Percentiles rank a stretch among this genome's conserved stretches.
phyloP scores from a whole-genome alignment of 1,284 basidiomycete genomes.

The Naganishia cerealis region DNA sequence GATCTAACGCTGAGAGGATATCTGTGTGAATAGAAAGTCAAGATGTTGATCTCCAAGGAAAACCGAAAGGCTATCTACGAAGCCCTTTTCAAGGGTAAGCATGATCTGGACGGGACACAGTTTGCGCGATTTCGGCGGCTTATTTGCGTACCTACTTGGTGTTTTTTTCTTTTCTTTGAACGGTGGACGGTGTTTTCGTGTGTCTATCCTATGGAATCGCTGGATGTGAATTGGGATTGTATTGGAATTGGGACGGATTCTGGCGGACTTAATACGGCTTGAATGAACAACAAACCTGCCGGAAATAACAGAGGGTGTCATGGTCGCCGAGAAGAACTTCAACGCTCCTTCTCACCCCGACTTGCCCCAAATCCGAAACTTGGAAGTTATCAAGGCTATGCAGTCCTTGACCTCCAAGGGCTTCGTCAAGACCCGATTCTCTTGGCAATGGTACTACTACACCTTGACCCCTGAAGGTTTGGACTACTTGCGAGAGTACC shows the following conservation, averaged over 20 bases:
- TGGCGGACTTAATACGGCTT: not conserved
- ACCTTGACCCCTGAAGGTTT: conserved; percentile 90
- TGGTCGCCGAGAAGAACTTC: conserved; percentile 99
- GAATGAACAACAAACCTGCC: not conserved
- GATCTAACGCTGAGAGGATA: conserved; percentile 3
- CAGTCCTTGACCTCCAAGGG: conserved; percentile 95
- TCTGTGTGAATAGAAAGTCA: conserved; percentile 43
- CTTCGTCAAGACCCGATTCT: conserved; percentile 96
- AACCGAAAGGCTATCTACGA: conserved; percentile 87
- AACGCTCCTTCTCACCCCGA: conserved; percentile 97
- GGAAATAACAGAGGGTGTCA: conserved; percentile 75
- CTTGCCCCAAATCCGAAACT: conserved; percentile 86
- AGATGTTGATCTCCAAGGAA: conserved; percentile 81
- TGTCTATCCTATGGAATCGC: not conserved
- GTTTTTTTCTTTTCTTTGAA: not conserved
- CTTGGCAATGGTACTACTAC: conserved; percentile 95
- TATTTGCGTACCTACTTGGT: not conserved
- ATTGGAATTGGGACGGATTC: not conserved
- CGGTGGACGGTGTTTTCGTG: not conserved
- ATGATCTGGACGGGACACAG: not conserved
- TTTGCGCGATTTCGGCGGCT: not conserved
- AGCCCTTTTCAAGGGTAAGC: conserved; percentile 92
- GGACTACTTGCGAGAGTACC: conserved; percentile 90
- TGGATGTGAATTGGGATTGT: not conserved
- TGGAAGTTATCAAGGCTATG: conserved; percentile 98